Evolutionary conservation across 305 asterid genomes (phyloP).

Genomic region (Solanum hybrid): DNA sequence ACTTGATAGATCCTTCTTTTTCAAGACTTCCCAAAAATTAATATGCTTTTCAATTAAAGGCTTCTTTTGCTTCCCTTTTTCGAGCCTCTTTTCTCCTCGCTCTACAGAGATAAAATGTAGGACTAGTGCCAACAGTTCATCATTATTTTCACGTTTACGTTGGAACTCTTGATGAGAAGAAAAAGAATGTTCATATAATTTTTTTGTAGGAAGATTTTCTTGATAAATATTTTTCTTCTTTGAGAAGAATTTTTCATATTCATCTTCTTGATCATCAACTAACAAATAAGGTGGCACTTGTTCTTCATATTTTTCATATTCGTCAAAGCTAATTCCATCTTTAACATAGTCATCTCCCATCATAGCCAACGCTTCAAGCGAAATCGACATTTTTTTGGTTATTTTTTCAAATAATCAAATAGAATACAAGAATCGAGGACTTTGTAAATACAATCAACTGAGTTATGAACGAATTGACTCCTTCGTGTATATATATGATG

Average conservation of each 20-base stretch:
- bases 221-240: background rate
- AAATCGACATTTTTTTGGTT: background rate
- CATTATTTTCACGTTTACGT: background rate
- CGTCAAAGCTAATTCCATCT: background rate
- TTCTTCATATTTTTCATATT: background rate
- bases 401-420: background rate
- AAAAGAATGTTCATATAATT: background rate
- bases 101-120: background rate
- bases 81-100: background rate
- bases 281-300: background rate
- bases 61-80: background rate
- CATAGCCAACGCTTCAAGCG: background rate
- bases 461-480: background rate
- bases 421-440: background rate
- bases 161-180: background rate
- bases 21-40: background rate
- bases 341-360: background rate
- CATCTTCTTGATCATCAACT: background rate
- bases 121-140: background rate
- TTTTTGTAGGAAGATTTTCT: background rate
- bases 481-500: background rate
- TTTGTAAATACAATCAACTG: background rate
- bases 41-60: background rate
- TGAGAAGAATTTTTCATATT: background rate
- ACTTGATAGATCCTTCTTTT: background rate